A percentile compares a stretch with the other conserved stretches of the same genome.
Conservation (phyloP, 1,139 yeast species). For the Hyphopichia khmerensis region DNA sequence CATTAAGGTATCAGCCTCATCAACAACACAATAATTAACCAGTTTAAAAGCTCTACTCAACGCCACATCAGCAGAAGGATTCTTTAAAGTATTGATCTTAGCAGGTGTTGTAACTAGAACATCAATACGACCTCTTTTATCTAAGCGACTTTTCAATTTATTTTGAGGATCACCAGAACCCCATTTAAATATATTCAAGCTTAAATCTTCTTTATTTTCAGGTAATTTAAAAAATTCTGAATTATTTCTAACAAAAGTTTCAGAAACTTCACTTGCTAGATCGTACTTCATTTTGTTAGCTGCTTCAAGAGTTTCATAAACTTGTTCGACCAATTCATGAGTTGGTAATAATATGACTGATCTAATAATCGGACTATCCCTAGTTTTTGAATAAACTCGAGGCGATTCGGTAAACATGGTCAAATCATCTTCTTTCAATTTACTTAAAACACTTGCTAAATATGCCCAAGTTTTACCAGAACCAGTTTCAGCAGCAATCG, state of each 20-base stretch:
- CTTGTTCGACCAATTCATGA: slow-evolving; percentile 83
- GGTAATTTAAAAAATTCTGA: slow-evolving; percentile 23
- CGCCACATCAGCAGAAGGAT: slow-evolving; percentile 28
- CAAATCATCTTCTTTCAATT: slow-evolving; percentile 57
- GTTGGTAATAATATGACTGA: slow-evolving; percentile 83
- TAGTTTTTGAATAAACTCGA: slow-evolving; percentile 30
- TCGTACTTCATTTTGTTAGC: slow-evolving; percentile 31
- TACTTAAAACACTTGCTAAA: slow-evolving; percentile 70
- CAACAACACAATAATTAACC: slow-evolving; percentile 69
- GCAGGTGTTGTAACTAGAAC: slow-evolving; percentile 84
- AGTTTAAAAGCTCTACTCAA: slow-evolving; percentile 48
- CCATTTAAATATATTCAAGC: slow-evolving; percentile 57
- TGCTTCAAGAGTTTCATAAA: slow-evolving; percentile 50
- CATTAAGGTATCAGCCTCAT: slow-evolving; percentile 93
- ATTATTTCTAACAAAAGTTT: slow-evolving; percentile 16
- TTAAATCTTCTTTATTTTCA: slow-evolving; percentile 28
- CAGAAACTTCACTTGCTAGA: slow-evolving; percentile 14
- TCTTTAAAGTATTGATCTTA: slow-evolving; percentile 50
- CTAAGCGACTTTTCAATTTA: slow-evolving; percentile 48
- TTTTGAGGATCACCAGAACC: slow-evolving; percentile 50
- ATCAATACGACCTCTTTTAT: slow-evolving; percentile 57
- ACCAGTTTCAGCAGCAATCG: slow-evolving; percentile 95
- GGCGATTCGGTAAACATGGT: slow-evolving; percentile 23
- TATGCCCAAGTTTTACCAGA: slow-evolving; percentile 96
- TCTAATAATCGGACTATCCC: slow-evolving; percentile 48